A percentile compares a stretch with the other conserved stretches of the same genome.
These are phyloP conservation scores for Penicillium sp. DNA, from an alignment of 2,329 filamentous ascomycete genomes.

Conservation along the genomic window DNA sequence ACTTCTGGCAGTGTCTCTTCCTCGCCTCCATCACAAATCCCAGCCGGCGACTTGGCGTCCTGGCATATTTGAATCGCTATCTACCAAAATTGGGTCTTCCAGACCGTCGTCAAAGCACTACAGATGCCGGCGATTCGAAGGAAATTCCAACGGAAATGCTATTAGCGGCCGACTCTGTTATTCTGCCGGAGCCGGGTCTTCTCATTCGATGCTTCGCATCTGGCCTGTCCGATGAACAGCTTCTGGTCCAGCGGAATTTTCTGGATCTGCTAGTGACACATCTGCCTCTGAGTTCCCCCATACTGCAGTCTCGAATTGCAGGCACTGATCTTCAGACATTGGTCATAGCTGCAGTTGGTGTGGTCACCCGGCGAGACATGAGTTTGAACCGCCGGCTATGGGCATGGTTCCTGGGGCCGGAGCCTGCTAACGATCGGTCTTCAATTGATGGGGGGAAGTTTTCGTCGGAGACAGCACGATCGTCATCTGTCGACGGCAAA, in stretches of 20 bases:
- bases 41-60: constrained; percentile 75
- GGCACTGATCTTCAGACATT: constrained; percentile 75
- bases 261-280: constrained; percentile 89
- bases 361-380: constrained; percentile 91
- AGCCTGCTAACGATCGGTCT: constrained; percentile 42
- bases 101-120: constrained; percentile 32
- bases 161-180: constrained; percentile 48
- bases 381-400: constrained; percentile 92
- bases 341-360: constrained; percentile 76
- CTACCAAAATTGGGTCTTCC: constrained; percentile 66
- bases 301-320: constrained; percentile 73
- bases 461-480: constrained; percentile 28
- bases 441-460: constrained; percentile 31
- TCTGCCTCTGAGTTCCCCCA: constrained; percentile 75
- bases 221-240: constrained; percentile 79
- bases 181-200: constrained; percentile 80
- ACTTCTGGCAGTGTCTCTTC: constrained; percentile 99
- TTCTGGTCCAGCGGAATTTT: constrained; percentile 90
- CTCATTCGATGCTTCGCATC: constrained; percentile 89
- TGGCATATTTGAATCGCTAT: constrained; percentile 78
- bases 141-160: constrained; percentile 29
- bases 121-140: constrained; percentile 29
- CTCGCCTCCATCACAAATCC: constrained; percentile 87
- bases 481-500: constrained; percentile 35
- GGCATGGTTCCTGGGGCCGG: constrained; percentile 91